These are phyloP conservation scores for Aspergillus sp. DNA, from an alignment of 2,329 filamentous ascomycete genomes.

Conservation along the genomic window DNA sequence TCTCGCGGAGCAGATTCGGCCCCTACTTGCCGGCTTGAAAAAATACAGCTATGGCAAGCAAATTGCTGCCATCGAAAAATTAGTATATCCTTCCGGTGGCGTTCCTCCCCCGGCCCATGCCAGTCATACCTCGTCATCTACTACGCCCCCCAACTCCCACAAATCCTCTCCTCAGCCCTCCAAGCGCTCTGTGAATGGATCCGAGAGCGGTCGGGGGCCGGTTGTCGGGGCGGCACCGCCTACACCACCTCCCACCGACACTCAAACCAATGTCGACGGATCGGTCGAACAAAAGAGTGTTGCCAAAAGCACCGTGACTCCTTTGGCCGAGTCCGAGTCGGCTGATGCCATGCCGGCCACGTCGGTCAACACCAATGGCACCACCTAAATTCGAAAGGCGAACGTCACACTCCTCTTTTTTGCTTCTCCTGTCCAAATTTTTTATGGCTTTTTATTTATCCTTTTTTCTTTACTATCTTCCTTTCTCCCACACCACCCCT, in stretches of 20 bases:
- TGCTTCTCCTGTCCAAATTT: constrained; percentile 28
- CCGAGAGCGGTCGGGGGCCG: constrained; percentile 47
- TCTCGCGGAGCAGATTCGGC: constrained; percentile 64
- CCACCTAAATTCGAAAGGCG: constrained; percentile 17
- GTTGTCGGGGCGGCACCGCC: constrained; percentile 59
- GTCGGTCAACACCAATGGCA: constrained; percentile 27
- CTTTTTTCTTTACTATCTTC: constrained; percentile 18
- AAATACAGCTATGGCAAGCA: constrained; percentile 67
- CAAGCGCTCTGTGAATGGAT: constrained; percentile 31
- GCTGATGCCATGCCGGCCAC: constrained; percentile 24
- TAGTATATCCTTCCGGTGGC: constrained; percentile 41
- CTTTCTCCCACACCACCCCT: constrained; percentile 8
- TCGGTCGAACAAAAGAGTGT: constrained; percentile 39
- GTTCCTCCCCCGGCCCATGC: constrained; percentile 23
- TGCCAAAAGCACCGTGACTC: constrained; percentile 34
- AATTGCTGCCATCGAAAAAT: constrained; percentile 62
- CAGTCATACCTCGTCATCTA: constrained; percentile 32
- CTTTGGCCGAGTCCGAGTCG: constrained; percentile 32
- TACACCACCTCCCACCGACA: constrained; percentile 66
- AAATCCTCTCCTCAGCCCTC: constrained; percentile 39
- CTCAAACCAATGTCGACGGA: constrained; percentile 59
- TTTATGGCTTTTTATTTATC: constrained; percentile 20
- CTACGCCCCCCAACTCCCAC: constrained; percentile 41
- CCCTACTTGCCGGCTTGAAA: constrained; percentile 62
- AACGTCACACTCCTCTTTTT: constrained; percentile 3